Conservation (phyloP, 2,329 filamentous ascomycete species). For the Sclerotinia trifoliorum region DNA sequence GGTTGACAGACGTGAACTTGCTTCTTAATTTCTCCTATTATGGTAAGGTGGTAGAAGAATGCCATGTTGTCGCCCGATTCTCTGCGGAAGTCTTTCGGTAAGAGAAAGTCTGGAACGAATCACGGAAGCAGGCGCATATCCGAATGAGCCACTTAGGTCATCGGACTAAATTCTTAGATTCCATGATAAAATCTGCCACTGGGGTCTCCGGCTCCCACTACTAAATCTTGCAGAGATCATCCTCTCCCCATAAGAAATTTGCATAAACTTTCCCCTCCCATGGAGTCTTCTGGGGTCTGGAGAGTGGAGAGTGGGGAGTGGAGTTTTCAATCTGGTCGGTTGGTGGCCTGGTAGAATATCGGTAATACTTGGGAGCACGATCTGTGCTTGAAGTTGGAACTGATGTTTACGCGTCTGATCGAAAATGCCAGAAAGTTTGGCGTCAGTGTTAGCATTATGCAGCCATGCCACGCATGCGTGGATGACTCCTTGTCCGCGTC, state of each 20-base stretch:
- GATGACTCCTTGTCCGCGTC: not conserved
- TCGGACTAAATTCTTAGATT: not conserved
- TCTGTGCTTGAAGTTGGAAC: not conserved
- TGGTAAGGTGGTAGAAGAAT: constrained; percentile 16
- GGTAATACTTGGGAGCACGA: constrained; percentile 10
- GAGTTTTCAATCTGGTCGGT: constrained; percentile 3
- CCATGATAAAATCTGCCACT: not conserved
- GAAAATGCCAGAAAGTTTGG: not conserved
- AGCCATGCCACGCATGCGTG: constrained; percentile 4
- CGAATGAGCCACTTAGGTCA: not conserved
- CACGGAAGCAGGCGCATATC: not conserved
- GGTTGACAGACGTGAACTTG: not conserved
- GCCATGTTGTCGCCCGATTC: not conserved
- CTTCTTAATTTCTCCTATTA: constrained; percentile 7
- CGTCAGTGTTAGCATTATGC: not conserved
- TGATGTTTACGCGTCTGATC: not conserved
- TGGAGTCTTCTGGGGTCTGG: constrained; percentile 17
- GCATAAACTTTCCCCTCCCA: constrained; percentile 1
- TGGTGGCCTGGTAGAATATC: constrained; percentile 9
- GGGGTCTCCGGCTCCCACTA: constrained; percentile 6
- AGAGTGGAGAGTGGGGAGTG: constrained; percentile 16
- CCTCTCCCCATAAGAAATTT: constrained; percentile 9
- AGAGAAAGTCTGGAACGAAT: constrained; percentile 2
- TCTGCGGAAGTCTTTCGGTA: not conserved
- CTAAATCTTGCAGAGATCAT: constrained; percentile 9